A percentile compares a stretch with the other conserved stretches of the same genome.
Evolutionary conservation across 768 basidiomycete genomes (phyloP).

Genomic region (Boletales sp.): DNA sequence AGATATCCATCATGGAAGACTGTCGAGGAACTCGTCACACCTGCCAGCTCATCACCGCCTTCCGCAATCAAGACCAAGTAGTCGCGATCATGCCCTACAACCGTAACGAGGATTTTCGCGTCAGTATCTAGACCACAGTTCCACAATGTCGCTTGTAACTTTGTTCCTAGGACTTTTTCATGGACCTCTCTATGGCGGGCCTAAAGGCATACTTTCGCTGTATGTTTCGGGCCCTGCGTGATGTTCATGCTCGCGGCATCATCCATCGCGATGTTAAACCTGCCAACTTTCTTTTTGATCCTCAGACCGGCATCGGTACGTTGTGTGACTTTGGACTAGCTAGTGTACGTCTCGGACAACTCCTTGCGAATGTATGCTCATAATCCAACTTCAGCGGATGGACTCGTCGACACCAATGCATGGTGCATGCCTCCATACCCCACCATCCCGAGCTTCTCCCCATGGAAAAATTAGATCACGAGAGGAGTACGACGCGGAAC

Average conservation of each 20-base stretch:
- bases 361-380: slow-evolving; percentile 1
- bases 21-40: slow-evolving; percentile 82
- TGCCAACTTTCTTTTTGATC: slow-evolving; percentile 94
- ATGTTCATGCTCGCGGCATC: slow-evolving; percentile 81
- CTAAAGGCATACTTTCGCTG: slow-evolving; percentile 88
- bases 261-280: slow-evolving; percentile 98
- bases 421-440: slow-evolving; percentile 76
- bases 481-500: slow-evolving; percentile 44
- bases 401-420: slow-evolving; percentile 39
- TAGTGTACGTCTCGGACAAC: slow-evolving; percentile 53
- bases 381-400: slow-evolving; percentile 47
- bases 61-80: slow-evolving; percentile 87
- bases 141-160: slow-evolving; percentile 6
- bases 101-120: slow-evolving; percentile 88
- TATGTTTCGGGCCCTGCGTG: slow-evolving; percentile 85
- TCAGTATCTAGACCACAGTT: slow-evolving; percentile 38
- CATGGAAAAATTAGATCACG: slow-evolving; percentile 59
- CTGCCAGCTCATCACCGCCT: slow-evolving; percentile 92
- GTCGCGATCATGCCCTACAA: slow-evolving; percentile 94
- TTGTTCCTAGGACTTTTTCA: slow-evolving; percentile 67
- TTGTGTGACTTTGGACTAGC: slow-evolving; percentile 96
- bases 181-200: slow-evolving; percentile 63
- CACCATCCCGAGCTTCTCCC: slow-evolving; percentile 54
- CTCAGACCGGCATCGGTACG: slow-evolving; percentile 75
- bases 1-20: slow-evolving; percentile 85